These are phyloP conservation scores for Suaeda aralocaspica DNA, from an alignment of 148 eudicot species.

Conservation along the genomic window DNA sequence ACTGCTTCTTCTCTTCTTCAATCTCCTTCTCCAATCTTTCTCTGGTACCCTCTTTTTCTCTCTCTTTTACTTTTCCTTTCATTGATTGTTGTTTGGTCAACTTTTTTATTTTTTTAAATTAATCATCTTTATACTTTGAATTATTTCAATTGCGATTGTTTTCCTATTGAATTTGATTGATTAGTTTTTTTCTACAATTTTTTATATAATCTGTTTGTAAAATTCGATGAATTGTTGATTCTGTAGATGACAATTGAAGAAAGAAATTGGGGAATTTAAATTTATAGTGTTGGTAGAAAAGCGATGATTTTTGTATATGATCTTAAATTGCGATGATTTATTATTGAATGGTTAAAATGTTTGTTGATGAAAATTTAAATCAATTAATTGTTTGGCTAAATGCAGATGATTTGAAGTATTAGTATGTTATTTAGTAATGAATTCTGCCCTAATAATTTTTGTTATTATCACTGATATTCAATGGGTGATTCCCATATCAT, in stretches of 20 bases:
- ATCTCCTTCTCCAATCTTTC: slow-evolving; percentile 28
- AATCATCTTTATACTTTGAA: background rate
- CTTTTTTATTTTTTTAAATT: background rate
- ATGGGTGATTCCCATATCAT: too few relatives aligned
- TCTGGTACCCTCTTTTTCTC: slow-evolving; percentile 9
- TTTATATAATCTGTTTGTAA: background rate
- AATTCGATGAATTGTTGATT: background rate
- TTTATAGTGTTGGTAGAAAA: background rate
- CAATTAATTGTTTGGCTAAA: background rate
- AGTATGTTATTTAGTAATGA: too few relatives aligned
- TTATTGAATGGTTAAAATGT: background rate
- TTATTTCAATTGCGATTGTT: background rate
- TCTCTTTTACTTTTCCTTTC: background rate
- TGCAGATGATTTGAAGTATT: background rate
- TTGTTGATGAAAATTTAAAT: too few relatives aligned
- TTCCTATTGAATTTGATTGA: background rate
- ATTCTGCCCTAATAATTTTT: too few relatives aligned
- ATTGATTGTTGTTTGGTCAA: background rate
- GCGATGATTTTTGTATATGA: background rate
- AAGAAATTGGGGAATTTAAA: background rate
- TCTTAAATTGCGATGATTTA: background rate
- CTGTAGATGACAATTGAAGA: background rate
- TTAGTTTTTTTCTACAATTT: background rate
- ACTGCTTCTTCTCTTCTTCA: slow-evolving; percentile 18
- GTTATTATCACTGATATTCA: too few relatives aligned